phyloP scores from a whole-genome alignment of 2,329 filamentous ascomycete species.

The Bipolaris gigantea region DNA sequence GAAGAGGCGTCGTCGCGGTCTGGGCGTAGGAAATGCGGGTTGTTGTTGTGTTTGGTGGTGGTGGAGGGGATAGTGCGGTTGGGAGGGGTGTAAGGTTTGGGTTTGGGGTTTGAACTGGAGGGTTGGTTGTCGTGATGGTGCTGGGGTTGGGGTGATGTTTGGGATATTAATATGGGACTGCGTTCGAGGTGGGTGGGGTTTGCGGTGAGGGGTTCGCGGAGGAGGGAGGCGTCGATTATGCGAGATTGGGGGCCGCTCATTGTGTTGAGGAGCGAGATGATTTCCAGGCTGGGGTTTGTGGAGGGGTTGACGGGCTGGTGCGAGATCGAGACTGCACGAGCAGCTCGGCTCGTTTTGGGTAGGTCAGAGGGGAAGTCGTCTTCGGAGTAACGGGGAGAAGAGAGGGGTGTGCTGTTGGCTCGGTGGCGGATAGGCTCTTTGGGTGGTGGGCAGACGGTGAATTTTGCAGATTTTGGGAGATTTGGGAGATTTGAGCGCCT shows the following conservation, averaged over 20 bases:
- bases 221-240: slow-evolving; percentile 18
- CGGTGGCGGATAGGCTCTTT: slow-evolving; percentile 1
- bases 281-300: slow-evolving; percentile 19
- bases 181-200: neutral
- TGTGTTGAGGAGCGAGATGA: slow-evolving; percentile 20
- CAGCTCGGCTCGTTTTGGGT: neutral
- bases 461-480: slow-evolving; percentile 1
- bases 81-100: too few species aligned
- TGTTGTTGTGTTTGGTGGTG: too few species aligned
- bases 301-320: slow-evolving; percentile 1
- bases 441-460: slow-evolving; percentile 6
- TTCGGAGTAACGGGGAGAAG: neutral
- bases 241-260: slow-evolving; percentile 12
- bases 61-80: too few species aligned
- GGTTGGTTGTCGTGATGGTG: neutral
- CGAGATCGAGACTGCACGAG: neutral
- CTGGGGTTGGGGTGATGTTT: neutral
- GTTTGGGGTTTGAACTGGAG: too few species aligned
- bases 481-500: neutral
- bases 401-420: neutral
- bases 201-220: slow-evolving; percentile 2
- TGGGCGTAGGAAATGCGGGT: too few species aligned
- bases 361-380: neutral
- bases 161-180: neutral
- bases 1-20: neutral